phyloP scores from a whole-genome alignment of 1,284 basidiomycete species.

The Irpex lacteus region DNA sequence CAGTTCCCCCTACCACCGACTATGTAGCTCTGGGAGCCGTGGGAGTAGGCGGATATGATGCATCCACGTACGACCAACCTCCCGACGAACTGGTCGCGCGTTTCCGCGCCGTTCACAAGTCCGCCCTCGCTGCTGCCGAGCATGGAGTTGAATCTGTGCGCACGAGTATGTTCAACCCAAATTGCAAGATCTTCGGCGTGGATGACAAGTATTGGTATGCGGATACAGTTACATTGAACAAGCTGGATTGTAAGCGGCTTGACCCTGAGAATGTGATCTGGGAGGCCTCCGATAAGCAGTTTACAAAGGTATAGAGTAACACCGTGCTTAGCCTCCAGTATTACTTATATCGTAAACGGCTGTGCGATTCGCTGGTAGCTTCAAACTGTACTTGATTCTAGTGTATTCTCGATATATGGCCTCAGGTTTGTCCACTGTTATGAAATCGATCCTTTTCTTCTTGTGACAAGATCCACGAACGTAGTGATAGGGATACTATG shows the following conservation, averaged over 20 bases:
- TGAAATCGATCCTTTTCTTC: too few relatives aligned
- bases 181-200: neutral
- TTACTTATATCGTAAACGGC: too few relatives aligned
- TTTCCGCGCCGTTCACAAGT: neutral
- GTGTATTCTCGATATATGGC: too few relatives aligned
- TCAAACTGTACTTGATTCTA: too few relatives aligned
- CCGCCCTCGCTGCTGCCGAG: neutral
- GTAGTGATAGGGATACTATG: too few relatives aligned
- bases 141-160: neutral
- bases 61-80: neutral
- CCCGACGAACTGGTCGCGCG: neutral
- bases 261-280: neutral
- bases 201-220: neutral
- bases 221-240: neutral
- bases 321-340: too few relatives aligned
- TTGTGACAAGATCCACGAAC: too few relatives aligned
- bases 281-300: too few relatives aligned
- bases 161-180: neutral
- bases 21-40: neutral
- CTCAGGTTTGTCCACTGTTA: too few relatives aligned
- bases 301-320: too few relatives aligned
- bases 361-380: too few relatives aligned
- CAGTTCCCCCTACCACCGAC: neutral
- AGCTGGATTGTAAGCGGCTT: neutral
- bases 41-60: neutral